Base-by-base conservation (phyloP, 768 basidiomycete species). In the Russula emetica region DNA sequence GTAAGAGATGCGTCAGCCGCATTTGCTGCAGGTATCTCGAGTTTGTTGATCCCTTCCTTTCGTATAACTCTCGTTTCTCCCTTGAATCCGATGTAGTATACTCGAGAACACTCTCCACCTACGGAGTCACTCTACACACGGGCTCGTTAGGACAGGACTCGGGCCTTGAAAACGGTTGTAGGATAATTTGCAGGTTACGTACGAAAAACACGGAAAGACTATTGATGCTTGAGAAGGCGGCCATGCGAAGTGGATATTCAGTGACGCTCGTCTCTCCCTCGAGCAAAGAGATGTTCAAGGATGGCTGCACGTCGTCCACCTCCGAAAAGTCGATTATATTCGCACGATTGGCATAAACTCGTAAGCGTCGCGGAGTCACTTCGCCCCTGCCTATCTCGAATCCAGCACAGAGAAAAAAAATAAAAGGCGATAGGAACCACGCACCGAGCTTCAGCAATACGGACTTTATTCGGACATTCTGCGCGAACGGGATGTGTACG, bases 21-120 rank as follows among this genome's bases (percentile, higher is more conserved):
- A 69, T 90, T 82, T 5, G 86, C 86, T n/a, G 92, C 89, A 0
- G 87, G 88, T 18, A 95, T 82, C 70, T 85, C 87, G 55, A 88
- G 78, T 71, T 82, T 85, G 53, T 80, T 82, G 40, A 80, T 80
- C n/a, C 76, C 80, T 58, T 88, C 86, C 66, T 82, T 85, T 67
- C 80, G 79, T 20, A 74, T 72, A 20, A 79, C 77, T 58, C 79
- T 77, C 53, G 79, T 77, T 67, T 91, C 88, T 47, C 92, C 92
- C 72, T 85, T 88, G 79, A 94, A 94, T 22, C 92, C 92, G 49
- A 94, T 70, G 70, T 86, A 94, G 71, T 88, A 94, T 42, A 94
- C 74, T 28, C 87, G 77, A 3, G 87, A 83, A 20, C 75, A 66
- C 8, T 90, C 86, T 30, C 80, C 86, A 6, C 88, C 89, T 5